These are phyloP conservation scores for Mycena latifolia DNA, from an alignment of 768 basidiomycete genomes.

Conservation along the genomic window DNA sequence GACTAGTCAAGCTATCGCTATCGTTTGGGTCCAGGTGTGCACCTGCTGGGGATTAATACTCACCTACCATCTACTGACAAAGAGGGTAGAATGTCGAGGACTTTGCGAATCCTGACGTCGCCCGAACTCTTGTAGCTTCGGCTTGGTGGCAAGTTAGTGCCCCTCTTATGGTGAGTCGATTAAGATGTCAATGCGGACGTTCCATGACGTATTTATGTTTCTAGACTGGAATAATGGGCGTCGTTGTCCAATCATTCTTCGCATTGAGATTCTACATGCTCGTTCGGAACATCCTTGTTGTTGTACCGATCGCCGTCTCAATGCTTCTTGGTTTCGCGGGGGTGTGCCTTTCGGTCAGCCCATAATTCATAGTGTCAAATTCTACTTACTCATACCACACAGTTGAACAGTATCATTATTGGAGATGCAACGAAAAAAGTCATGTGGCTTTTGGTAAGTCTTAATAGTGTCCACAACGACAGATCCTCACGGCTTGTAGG, in stretches of 20 bases:
- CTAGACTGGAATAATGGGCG: constrained; percentile 24
- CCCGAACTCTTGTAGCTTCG: constrained; percentile 24
- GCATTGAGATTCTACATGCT: constrained; percentile 30
- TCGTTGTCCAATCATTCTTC: constrained; percentile 33
- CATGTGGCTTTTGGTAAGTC: constrained; percentile 31
- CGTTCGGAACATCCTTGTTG: constrained; percentile 6
- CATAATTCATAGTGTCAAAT: background rate
- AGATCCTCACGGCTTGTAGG: constrained; percentile 1
- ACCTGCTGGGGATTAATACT: background rate
- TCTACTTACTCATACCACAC: background rate
- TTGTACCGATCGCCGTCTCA: constrained; percentile 14
- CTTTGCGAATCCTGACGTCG: constrained; percentile 31
- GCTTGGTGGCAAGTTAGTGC: constrained; percentile 34
- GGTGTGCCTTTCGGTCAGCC: constrained; percentile 19
- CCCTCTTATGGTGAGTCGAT: constrained; percentile 22
- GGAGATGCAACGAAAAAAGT: constrained; percentile 29
- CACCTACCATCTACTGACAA: background rate
- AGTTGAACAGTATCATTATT: constrained; percentile 30
- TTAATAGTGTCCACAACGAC: background rate
- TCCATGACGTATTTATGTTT: background rate
- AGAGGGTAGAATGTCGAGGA: constrained; percentile 7
- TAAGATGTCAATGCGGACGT: background rate
- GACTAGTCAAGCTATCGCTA: constrained; percentile 28
- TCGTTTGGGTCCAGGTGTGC: constrained; percentile 28
- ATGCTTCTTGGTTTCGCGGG: constrained; percentile 32